Evolutionary conservation across 2,329 filamentous ascomycete species (phyloP).

Genomic region (Chaetomium strumarium): DNA sequence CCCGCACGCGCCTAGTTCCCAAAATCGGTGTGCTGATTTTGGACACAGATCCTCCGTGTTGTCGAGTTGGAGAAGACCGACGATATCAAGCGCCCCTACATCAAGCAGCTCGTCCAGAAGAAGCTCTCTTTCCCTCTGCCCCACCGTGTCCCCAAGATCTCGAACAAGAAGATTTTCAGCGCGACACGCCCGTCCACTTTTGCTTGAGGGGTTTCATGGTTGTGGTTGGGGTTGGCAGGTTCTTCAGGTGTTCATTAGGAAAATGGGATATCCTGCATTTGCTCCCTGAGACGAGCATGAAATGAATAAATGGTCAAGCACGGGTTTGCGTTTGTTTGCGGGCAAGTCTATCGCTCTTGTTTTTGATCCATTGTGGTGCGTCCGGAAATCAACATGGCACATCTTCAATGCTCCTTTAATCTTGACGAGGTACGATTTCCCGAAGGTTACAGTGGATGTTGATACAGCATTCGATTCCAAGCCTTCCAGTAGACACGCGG

Average conservation of each 20-base stretch:
- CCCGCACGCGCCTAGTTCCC: slow-evolving; percentile 25
- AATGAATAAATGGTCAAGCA: slow-evolving; percentile 35
- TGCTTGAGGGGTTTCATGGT: slow-evolving; percentile 68
- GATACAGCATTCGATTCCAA: neutral
- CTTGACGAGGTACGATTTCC: neutral
- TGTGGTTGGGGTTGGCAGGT: slow-evolving; percentile 46
- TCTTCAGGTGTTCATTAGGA: slow-evolving; percentile 57
- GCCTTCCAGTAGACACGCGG: too few species aligned
- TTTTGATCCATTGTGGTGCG: slow-evolving; percentile 2
- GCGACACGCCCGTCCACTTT: slow-evolving; percentile 94
- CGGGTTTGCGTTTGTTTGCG: slow-evolving; percentile 19
- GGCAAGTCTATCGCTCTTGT: slow-evolving; percentile 5
- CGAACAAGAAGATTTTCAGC: slow-evolving; percentile 86
- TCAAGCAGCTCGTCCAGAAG: slow-evolving; percentile 97
- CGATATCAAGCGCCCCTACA: slow-evolving; percentile 96
- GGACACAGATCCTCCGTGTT: slow-evolving; percentile 86
- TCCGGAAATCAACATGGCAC: slow-evolving; percentile 1
- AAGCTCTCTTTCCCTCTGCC: slow-evolving; percentile 96
- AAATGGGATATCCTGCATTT: slow-evolving; percentile 56
- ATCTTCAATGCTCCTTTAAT: neutral
- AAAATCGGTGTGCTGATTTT: slow-evolving; percentile 26
- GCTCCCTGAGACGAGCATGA: slow-evolving; percentile 43
- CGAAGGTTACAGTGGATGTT: neutral
- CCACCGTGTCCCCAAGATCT: slow-evolving; percentile 83
- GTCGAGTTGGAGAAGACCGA: slow-evolving; percentile 93